phyloP scores from a whole-genome alignment of 441 rosid species.

The Arabidopsis hybrid region DNA sequence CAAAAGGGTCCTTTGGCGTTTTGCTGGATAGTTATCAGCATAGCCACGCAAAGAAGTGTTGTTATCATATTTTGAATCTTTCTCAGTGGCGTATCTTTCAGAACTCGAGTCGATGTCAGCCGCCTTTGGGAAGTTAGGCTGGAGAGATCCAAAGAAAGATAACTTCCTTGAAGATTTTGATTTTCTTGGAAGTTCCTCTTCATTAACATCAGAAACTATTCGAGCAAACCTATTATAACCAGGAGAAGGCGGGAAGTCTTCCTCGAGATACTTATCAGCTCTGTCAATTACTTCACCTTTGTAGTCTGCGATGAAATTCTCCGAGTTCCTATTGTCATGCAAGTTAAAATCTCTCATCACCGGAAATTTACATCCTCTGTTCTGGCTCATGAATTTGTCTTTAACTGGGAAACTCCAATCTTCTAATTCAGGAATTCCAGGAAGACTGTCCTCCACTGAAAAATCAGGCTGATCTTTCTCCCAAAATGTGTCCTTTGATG shows the following conservation, averaged over 20 bases:
- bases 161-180: constrained; percentile 60
- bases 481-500: constrained; percentile 50
- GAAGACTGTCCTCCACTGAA: constrained; percentile 41
- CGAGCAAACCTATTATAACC: constrained; percentile 49
- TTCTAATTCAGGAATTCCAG: constrained; percentile 39
- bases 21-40: constrained; percentile 46
- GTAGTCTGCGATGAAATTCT: constrained; percentile 50
- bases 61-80: constrained; percentile 43
- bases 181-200: constrained; percentile 55
- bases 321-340: constrained; percentile 45
- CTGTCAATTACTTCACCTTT: constrained; percentile 68
- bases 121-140: constrained; percentile 55
- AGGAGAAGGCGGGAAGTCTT: constrained; percentile 49
- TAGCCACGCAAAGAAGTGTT: constrained; percentile 37
- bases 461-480: constrained; percentile 49
- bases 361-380: constrained; percentile 47
- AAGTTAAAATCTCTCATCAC: constrained; percentile 44
- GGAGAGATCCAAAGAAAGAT: constrained; percentile 54
- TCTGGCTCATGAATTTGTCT: constrained; percentile 47
- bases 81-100: constrained; percentile 47
- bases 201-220: constrained; percentile 53
- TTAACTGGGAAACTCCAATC: constrained; percentile 45
- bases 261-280: constrained; percentile 46
- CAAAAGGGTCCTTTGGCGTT: constrained; percentile 49
- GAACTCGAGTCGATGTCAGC: constrained; percentile 57